These are phyloP conservation scores for Hypomyces rosellus DNA, from an alignment of 2,329 filamentous ascomycete genomes.

Conservation along the genomic window DNA sequence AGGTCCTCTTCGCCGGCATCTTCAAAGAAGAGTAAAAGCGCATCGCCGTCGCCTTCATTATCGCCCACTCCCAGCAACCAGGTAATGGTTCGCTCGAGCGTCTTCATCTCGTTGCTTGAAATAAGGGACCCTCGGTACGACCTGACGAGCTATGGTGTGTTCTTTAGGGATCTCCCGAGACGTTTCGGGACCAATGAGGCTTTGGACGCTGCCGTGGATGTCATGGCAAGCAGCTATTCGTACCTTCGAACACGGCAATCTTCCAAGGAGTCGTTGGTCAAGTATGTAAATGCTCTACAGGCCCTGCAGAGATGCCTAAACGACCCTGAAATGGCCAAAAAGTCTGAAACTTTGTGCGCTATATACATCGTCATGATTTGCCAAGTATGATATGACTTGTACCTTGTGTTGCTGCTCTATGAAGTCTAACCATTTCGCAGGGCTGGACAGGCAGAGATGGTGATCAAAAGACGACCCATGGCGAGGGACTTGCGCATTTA, in stretches of 20 bases:
- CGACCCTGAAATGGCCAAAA: constrained; percentile 21
- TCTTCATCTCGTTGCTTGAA: constrained; percentile 27
- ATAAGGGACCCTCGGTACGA: constrained; percentile 41
- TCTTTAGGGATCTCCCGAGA: constrained; percentile 37
- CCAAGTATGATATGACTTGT: constrained; percentile 19
- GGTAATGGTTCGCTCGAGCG: constrained; percentile 17
- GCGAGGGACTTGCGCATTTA: constrained; percentile 26
- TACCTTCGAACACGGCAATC: constrained; percentile 18
- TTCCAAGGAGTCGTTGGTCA: constrained; percentile 18
- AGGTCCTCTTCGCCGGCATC: background rate
- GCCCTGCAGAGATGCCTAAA: constrained; percentile 21
- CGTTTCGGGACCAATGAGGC: constrained; percentile 40
- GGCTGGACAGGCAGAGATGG: constrained; percentile 25
- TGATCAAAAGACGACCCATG: constrained; percentile 22
- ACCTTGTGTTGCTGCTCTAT: background rate
- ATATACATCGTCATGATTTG: constrained; percentile 32
- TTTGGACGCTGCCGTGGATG: constrained; percentile 33
- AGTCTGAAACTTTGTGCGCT: constrained; percentile 29
- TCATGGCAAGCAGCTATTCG: constrained; percentile 22
- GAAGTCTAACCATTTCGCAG: constrained; percentile 10
- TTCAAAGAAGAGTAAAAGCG: background rate
- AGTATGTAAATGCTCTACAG: constrained; percentile 27
- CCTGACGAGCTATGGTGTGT: constrained; percentile 39
- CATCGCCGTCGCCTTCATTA: background rate
- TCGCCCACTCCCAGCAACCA: constrained; percentile 19